Evolutionary conservation across 352 stramenopile genomes (phyloP).

Genomic region (Globisporangium nagaii): DNA sequence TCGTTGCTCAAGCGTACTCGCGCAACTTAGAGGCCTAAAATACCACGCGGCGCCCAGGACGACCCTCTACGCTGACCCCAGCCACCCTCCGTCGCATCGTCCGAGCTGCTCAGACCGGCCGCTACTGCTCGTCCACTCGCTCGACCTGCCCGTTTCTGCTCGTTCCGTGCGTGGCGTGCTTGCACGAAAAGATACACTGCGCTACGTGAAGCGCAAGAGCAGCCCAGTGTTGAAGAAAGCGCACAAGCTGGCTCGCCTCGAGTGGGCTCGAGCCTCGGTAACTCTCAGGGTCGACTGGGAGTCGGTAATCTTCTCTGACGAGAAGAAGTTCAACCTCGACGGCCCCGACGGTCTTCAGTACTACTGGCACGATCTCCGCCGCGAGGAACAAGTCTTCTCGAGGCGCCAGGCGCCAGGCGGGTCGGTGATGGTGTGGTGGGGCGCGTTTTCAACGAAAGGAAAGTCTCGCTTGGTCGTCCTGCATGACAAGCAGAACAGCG

Average conservation of each 20-base stretch:
- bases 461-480: neutral
- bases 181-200: too few species aligned
- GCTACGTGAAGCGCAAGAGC: neutral
- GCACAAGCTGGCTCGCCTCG: neutral
- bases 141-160: too few species aligned
- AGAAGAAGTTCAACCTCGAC: neutral
- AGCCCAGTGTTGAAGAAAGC: neutral
- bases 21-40: too few species aligned
- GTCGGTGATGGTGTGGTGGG: neutral
- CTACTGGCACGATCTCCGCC: neutral
- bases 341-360: neutral
- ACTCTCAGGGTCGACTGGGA: neutral
- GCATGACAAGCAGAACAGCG: neutral
- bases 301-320: neutral
- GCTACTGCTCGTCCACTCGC: too few species aligned
- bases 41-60: too few species aligned
- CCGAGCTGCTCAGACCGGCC: too few species aligned
- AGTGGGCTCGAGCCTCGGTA: neutral
- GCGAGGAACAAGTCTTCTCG: neutral
- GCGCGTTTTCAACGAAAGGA: neutral
- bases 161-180: too few species aligned
- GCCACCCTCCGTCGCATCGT: too few species aligned
- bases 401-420: neutral
- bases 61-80: too few species aligned
- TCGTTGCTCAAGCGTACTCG: too few species aligned